Conservation (phyloP, 73 alveolate genomes). For the Paramecium pentaurelia region DNA sequence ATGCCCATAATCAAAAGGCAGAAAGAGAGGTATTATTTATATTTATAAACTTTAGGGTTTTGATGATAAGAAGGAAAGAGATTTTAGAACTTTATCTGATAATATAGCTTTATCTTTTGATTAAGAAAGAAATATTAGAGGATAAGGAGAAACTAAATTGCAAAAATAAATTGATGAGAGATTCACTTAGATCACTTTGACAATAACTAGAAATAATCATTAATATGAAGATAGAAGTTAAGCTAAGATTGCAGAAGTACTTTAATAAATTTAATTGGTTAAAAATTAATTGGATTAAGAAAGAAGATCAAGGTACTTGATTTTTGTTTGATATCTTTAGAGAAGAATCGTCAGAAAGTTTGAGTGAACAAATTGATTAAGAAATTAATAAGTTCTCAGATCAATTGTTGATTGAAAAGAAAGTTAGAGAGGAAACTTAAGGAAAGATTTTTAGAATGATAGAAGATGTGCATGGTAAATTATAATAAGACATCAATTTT, state of each 20-base stretch:
- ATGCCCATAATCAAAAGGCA: conserved; percentile 27
- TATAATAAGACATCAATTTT: background rate
- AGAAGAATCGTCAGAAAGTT: conserved; percentile 9
- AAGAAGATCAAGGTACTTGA: conserved; percentile 20
- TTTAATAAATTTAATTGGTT: conserved; percentile 10
- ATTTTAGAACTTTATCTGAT: conserved; percentile 38
- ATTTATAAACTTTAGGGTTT: background rate
- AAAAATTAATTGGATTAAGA: conserved; percentile 4
- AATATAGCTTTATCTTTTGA: background rate
- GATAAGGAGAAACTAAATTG: background rate
- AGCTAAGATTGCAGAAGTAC: conserved; percentile 40
- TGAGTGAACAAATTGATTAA: background rate
- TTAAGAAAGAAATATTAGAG: conserved; percentile 19
- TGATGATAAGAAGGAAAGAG: conserved; percentile 41
- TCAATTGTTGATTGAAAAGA: background rate
- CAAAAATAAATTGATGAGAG: conserved; percentile 2
- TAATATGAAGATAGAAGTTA: conserved; percentile 39
- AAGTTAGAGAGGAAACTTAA: conserved; percentile 29
- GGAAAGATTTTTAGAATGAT: conserved; percentile 35
- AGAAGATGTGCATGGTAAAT: background rate
- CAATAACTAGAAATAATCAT: conserved; percentile 16
- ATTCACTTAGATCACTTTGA: conserved; percentile 1
- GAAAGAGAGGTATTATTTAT: background rate
- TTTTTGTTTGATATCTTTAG: background rate
- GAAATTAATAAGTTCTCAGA: conserved; percentile 34